Base-by-base conservation (phyloP, 306 rosid species). In the Lathyrus oleraceus region DNA sequence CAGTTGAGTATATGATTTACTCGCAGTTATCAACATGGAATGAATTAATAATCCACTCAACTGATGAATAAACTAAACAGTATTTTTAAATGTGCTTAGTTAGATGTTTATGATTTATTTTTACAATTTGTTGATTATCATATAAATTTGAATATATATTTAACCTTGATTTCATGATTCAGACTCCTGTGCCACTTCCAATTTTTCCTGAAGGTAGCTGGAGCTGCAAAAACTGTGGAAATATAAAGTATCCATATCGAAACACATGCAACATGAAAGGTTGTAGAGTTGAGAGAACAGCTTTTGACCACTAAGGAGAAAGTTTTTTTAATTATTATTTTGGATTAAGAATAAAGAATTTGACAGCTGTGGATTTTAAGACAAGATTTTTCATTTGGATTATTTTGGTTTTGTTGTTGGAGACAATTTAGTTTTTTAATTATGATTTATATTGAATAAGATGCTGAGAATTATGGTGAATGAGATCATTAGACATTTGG, bases 171-270 rank as follows among this genome's bases (percentile, higher is more conserved):
- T 6, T 35, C 39, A 35, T 35, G 39, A 35, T 6, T 35, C 39
- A 35, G 39, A 35, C 8, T 35, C 39, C 10, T 35, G 8, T 35
- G 39, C 10, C 39, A 35, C 10, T 35, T 35, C 39, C 39, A 35
- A 10, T 35, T 7, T 35, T 35, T 35, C 39, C 39, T 35, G 87
- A 80, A 56, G 87, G 87, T 61, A 78, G 83, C 74, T 84, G 83
- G 85, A 78, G 69, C 17, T 84, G 85, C 68, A 38, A 4, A 68
- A 74, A 84, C 9, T 84, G 85, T 14, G 87, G 85, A 17, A 77
- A 80, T 35, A 53, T 84, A 45, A 84, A 84, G 73, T 80, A 84
- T 68, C 87, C 83, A 30, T 84, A 80, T 63, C 70, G 85, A 67
- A 74, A 52, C 57, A 80, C 71, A 17, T 84, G 87, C 81, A 84